Evolutionary conservation across 83 land plant genomes (phyloP).

Genomic region (Larix sibirica): DNA sequence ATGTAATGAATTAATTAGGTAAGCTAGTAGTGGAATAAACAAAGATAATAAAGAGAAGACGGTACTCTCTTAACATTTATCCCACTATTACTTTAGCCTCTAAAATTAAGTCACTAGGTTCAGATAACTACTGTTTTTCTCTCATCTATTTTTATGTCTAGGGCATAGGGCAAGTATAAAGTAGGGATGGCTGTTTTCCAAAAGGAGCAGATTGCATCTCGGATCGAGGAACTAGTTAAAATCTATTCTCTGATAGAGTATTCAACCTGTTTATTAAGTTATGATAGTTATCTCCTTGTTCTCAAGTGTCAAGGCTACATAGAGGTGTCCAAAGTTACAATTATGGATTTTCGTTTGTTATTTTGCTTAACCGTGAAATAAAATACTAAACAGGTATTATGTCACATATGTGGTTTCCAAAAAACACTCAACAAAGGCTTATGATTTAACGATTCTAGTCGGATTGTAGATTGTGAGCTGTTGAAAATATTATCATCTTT

Average conservation of each 20-base stretch:
- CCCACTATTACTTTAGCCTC: too few species aligned
- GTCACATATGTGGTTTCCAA: not conserved
- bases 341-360: not conserved
- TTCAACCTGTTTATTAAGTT: not conserved
- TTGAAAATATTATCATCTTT: not conserved
- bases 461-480: not conserved
- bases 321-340: not conserved
- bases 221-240: not conserved
- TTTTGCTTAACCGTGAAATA: not conserved
- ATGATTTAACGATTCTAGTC: not conserved
- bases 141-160: too few species aligned
- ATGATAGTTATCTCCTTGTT: not conserved
- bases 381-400: not conserved
- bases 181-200: too few species aligned
- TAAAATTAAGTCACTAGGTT: too few species aligned
- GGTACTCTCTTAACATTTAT: too few species aligned
- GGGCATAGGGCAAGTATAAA: too few species aligned
- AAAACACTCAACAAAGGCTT: not conserved
- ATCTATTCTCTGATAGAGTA: too few species aligned
- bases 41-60: too few species aligned
- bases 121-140: too few species aligned
- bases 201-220: not conserved
- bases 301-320: not conserved
- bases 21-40: too few species aligned
- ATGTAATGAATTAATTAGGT: too few species aligned